Evolutionary conservation across 164 flowering plant genomes (phyloP), one percentile per base, ranked within the genome.

Genomic region (Euptelea pleiosperma): DNA sequence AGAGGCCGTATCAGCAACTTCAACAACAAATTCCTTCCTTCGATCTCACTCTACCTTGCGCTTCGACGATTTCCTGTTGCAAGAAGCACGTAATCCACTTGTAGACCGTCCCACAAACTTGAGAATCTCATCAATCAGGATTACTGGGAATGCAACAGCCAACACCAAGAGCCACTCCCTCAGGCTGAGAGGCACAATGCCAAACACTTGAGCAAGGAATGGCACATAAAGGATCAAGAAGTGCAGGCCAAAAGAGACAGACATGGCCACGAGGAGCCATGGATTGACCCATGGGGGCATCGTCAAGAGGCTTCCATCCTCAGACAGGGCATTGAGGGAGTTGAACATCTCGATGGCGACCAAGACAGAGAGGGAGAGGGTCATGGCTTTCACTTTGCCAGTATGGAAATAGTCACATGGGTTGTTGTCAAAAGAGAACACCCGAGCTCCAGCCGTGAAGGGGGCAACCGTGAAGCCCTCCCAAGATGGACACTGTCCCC

Each of bases 271-370:
- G n/a, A 88, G 85, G 43, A 88, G 87, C 78, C 79, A 85, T 0
- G 96, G 96, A 61, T 87, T 87, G 35, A 78, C 85, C 96, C 91
- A 88, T 9, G 96, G 96, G 14, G 92, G 96, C 96, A 88, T 88
- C 8, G 71, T 61, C 58, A 86, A 25, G 14, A 88, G 83, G 50
- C 96, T 86, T 5, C 77, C 76, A 52, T 88, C 92, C 70, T 88
- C 96, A 0, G 92, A 88, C 6, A 88, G 76, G 34, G 96, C 96
- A 48, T 88, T 88, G 5, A 88, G 79, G 5, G 96, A 85, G 68
- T 88, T 88, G 77, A 88, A 88, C 96, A 88, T 88, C 76, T 88
- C 96, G 21, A 86, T 88, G 34, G 92, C 88, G 11, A 88, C 96
- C 77, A 88, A 67, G 6, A 88, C 90, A 2, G 96, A 82, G 49